Evolutionary conservation across 2,329 filamentous ascomycete species (phyloP).

Genomic region (Sarocladium oryzae): DNA sequence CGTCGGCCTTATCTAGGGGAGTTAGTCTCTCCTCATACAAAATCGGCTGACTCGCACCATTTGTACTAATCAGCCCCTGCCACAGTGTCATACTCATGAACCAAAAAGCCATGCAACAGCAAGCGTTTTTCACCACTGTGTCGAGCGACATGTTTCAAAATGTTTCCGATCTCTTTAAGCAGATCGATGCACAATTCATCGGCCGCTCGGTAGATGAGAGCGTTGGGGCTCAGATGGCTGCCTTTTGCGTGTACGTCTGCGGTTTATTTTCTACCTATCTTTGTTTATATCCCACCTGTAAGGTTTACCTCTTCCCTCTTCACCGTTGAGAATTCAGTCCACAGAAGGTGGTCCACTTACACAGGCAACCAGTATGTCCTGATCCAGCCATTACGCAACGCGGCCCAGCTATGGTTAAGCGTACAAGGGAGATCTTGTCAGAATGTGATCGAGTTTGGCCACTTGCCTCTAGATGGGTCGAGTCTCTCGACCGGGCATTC

Average conservation of each 20-base stretch:
- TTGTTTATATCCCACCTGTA: slow-evolving; percentile 44
- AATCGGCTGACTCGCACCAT: not conserved
- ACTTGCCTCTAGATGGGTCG: slow-evolving; percentile 45
- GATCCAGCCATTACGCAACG: slow-evolving; percentile 32
- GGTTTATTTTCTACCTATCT: slow-evolving; percentile 46
- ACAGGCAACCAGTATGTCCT: slow-evolving; percentile 33
- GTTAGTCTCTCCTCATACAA: slow-evolving; percentile 25
- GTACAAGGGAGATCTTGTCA: slow-evolving; percentile 34
- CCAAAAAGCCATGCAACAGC: slow-evolving; percentile 28
- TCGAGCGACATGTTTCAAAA: slow-evolving; percentile 42
- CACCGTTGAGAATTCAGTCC: not conserved
- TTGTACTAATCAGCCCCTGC: not conserved
- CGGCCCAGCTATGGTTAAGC: slow-evolving; percentile 39
- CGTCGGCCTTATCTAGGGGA: slow-evolving; percentile 47
- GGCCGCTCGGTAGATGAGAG: slow-evolving; percentile 39
- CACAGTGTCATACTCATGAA: slow-evolving; percentile 37
- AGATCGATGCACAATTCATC: slow-evolving; percentile 45
- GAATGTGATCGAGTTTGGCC: slow-evolving; percentile 47
- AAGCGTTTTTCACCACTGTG: slow-evolving; percentile 37
- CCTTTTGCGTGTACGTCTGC: slow-evolving; percentile 50
- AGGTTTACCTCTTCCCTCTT: slow-evolving; percentile 14
- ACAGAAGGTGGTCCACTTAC: slow-evolving; percentile 11
- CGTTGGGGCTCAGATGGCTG: slow-evolving; percentile 47
- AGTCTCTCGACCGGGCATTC: slow-evolving; percentile 40
- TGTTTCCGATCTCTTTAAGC: slow-evolving; percentile 39